These are phyloP conservation scores for Lipomyces sp. DNA, from an alignment of 805 yeast genomes.

Conservation along the genomic window DNA sequence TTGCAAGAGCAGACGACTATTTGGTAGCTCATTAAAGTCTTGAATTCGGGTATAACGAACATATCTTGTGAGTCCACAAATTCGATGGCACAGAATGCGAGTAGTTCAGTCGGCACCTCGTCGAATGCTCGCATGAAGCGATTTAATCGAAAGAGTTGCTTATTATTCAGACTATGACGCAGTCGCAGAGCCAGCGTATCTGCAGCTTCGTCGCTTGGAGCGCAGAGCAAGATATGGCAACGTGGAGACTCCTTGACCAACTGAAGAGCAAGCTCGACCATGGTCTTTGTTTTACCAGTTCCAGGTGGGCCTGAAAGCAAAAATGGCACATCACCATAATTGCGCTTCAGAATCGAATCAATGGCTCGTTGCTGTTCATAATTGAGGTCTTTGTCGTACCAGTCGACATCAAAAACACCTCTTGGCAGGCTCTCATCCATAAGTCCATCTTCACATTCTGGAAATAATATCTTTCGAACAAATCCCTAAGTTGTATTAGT, in stretches of 20 bases:
- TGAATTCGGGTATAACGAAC: constrained; percentile 30
- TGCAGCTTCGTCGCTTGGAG: constrained; percentile 37
- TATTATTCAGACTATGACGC: constrained; percentile 20
- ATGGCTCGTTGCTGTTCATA: constrained; percentile 34
- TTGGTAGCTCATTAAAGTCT: constrained; percentile 17
- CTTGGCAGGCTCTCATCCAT: constrained; percentile 19
- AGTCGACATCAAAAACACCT: constrained; percentile 22
- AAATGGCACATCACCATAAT: constrained; percentile 34
- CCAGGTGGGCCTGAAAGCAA: constrained; percentile 36
- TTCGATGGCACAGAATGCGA: constrained; percentile 29
- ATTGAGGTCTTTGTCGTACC: constrained; percentile 30
- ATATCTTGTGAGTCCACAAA: constrained; percentile 25
- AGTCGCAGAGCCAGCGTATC: constrained; percentile 34
- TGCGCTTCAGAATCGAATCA: constrained; percentile 23
- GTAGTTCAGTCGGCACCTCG: constrained; percentile 30
- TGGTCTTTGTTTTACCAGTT: constrained; percentile 35
- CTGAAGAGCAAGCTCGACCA: constrained; percentile 35
- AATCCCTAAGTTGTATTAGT: constrained; percentile 14
- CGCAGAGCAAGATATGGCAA: constrained; percentile 29
- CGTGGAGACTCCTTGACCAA: constrained; percentile 10
- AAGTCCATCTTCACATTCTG: constrained; percentile 24
- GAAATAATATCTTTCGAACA: constrained; percentile 29
- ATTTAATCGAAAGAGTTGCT: constrained; percentile 28
- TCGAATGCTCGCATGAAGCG: constrained; percentile 22
- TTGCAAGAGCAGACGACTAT: constrained; percentile 35